Evolutionary conservation across 345 rosid species (phyloP).

Genomic region (Aquilaria sinensis): DNA sequence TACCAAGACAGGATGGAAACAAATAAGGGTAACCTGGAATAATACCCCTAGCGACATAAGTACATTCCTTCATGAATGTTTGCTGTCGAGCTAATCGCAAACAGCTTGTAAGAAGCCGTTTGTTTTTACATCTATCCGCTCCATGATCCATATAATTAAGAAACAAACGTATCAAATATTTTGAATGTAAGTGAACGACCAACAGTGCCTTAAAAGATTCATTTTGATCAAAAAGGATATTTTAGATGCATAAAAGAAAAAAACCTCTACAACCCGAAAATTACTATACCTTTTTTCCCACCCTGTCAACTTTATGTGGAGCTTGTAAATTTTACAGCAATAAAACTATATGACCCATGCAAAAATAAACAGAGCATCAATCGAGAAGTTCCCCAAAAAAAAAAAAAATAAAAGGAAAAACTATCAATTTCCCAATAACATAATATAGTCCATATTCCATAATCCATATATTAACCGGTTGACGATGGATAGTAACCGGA

Average conservation of each 20-base stretch:
- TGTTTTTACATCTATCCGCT: constrained; percentile 14
- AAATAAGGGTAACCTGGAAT: too few relatives aligned
- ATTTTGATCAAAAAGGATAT: too few relatives aligned
- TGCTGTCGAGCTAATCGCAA: constrained; percentile 12
- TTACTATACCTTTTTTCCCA: constrained; percentile 9
- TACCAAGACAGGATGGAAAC: too few relatives aligned
- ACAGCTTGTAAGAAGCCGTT: constrained; percentile 7
- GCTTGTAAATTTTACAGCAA: not conserved
- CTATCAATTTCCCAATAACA: not conserved
- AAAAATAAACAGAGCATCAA: not conserved
- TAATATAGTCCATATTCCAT: too few relatives aligned
- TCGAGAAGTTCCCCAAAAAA: not conserved
- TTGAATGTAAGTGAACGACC: constrained; percentile 15
- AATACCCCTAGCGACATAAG: too few relatives aligned
- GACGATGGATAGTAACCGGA: constrained; percentile 31
- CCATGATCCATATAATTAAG: not conserved
- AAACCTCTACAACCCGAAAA: constrained; percentile 14
- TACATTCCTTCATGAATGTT: not conserved
- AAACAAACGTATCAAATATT: too few relatives aligned
- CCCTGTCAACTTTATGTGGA: constrained; percentile 1
- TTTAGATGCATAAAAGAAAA: not conserved
- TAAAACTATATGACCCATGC: not conserved
- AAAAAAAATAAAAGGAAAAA: not conserved
- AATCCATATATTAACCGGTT: constrained; percentile 11
- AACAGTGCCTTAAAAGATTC: not conserved